A percentile compares a stretch with the other conserved stretches of the same genome.
Conservation (phyloP, 225 moss, liverwort and hornwort species). For the Marchantia polymorpha region DNA sequence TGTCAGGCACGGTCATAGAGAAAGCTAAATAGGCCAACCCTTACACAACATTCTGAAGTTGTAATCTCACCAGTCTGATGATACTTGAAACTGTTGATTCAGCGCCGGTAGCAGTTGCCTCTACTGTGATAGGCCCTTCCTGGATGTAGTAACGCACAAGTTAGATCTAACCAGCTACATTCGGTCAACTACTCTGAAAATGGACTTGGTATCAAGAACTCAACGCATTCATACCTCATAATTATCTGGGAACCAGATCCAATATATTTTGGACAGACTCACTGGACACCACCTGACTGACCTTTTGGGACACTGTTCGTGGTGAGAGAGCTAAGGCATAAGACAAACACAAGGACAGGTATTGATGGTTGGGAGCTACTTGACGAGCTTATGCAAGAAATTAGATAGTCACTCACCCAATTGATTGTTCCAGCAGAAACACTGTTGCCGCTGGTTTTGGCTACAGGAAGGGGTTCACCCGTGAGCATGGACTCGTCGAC, state of each 20-base stretch:
- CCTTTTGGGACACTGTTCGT: not conserved
- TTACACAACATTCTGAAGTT: not conserved
- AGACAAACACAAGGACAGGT: not conserved
- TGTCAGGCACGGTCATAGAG: not conserved
- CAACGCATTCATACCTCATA: not conserved
- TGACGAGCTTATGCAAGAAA: not conserved
- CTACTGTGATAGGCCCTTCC: slow-evolving; percentile 83
- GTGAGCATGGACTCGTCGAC: slow-evolving; percentile 98
- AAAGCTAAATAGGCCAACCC: not conserved
- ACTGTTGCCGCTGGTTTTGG: slow-evolving; percentile 58
- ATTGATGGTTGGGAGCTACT: not conserved
- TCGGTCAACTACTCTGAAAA: not conserved
- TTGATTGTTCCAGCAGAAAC: slow-evolving; percentile 91
- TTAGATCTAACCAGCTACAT: not conserved
- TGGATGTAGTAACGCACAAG: not conserved
- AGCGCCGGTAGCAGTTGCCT: slow-evolving; percentile 63
- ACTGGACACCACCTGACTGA: not conserved
- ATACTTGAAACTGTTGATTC: slow-evolving; percentile 74
- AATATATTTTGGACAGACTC: not conserved
- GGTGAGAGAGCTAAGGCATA: not conserved
- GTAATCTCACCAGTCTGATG: slow-evolving; percentile 52
- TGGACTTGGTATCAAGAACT: not conserved
- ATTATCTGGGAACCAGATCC: not conserved
- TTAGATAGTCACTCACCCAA: slow-evolving; percentile 42
- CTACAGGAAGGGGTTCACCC: slow-evolving; percentile 80